Conservation (phyloP, 139 green algal species). For the Closterium sp. region DNA sequence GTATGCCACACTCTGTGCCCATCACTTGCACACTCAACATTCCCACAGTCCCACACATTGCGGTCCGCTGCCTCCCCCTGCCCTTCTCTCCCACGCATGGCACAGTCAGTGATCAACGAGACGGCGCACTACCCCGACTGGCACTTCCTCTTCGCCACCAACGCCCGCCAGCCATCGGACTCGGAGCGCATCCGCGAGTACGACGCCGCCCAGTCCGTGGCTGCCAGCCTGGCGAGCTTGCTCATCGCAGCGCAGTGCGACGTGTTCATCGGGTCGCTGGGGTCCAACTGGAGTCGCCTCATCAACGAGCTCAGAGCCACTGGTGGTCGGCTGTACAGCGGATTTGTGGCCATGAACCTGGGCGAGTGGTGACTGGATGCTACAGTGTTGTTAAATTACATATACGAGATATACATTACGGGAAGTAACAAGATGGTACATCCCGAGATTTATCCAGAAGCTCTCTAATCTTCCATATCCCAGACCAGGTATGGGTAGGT, state of each 20-base stretch:
- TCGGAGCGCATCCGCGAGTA: not conserved
- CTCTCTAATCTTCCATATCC: no score
- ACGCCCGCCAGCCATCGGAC: not conserved
- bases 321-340: not conserved
- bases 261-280: not conserved
- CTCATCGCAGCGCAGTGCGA: not conserved
- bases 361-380: not conserved
- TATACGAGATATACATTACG: not conserved
- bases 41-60: not conserved
- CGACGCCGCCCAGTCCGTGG: not conserved
- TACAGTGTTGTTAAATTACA: not conserved
- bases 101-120: not conserved
- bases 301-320: not conserved
- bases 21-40: not conserved
- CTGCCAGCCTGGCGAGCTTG: not conserved
- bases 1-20: no score
- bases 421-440: not conserved
- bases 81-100: not conserved
- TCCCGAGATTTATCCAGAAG: not conserved
- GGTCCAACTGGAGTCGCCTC: not conserved
- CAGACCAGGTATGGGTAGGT: no score
- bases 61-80: no score
- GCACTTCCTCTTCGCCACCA: not conserved
- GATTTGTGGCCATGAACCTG: not conserved
- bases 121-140: not conserved